phyloP scores from a whole-genome alignment of 1,284 basidiomycete species.

The Puccinia triticina region DNA sequence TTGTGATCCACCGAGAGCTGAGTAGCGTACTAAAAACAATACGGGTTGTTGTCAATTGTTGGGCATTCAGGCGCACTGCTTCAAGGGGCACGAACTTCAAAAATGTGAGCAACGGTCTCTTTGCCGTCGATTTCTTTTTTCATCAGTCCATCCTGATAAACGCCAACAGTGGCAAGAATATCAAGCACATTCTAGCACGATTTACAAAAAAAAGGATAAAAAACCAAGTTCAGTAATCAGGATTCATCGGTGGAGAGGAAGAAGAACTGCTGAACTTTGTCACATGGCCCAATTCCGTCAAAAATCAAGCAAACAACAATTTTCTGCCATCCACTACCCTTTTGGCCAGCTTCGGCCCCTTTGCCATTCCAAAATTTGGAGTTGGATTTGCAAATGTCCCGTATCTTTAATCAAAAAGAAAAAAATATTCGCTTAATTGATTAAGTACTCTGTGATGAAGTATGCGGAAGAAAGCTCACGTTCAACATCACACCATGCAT shows the following conservation, averaged over 20 bases:
- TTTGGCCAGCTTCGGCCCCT: conserved; percentile 79
- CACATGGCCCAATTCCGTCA: conserved; percentile 93
- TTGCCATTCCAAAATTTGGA: conserved; percentile 85
- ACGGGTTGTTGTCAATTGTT: conserved; percentile 74
- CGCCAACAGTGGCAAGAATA: conserved; percentile 65
- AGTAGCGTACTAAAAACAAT: conserved; percentile 73
- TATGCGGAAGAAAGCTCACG: conserved; percentile 20
- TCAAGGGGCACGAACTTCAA: conserved; percentile 68
- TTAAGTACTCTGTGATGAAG: no score
- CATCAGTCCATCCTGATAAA: conserved; percentile 76
- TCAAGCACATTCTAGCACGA: conserved; percentile 79
- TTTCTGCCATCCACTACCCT: conserved; percentile 76
- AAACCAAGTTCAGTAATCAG: no score
- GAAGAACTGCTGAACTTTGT: conserved; percentile 70
- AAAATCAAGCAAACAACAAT: conserved; percentile 87
- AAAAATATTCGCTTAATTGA: no score
- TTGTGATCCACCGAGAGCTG: conserved; percentile 75
- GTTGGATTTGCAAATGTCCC: conserved; percentile 96
- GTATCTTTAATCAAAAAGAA: conserved; percentile 97
- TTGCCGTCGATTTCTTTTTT: conserved; percentile 87
- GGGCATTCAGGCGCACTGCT: conserved; percentile 68
- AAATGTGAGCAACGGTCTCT: conserved; percentile 79
- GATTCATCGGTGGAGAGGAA: conserved; percentile 65
- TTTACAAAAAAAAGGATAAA: neutral
- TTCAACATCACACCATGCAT: conserved; percentile 52